Conservation (phyloP, 1,139 yeast species). For the Pichia kudriavzevii region DNA sequence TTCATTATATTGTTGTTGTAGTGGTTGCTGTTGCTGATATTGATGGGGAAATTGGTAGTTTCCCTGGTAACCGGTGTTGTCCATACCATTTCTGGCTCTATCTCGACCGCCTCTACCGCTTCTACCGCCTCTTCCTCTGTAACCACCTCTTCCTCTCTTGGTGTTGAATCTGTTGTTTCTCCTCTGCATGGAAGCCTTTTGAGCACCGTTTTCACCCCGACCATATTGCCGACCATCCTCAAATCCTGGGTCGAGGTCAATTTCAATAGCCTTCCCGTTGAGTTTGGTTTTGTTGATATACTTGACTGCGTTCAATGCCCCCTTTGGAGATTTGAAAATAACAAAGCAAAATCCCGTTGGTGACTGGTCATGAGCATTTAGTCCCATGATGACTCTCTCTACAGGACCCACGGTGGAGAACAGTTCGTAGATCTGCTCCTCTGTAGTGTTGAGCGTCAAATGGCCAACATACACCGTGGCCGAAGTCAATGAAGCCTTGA, state of each 20-base stretch:
- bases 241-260: conserved; percentile 93
- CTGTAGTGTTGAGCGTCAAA: conserved; percentile 78
- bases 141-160: conserved; percentile 18
- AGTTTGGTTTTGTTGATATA: conserved; percentile 72
- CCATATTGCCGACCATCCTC: conserved; percentile 93
- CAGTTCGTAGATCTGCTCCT: conserved; percentile 84
- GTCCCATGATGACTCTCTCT: conserved; percentile 81
- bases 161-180: conserved; percentile 11
- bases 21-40: neutral
- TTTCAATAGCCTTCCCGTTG: conserved; percentile 71
- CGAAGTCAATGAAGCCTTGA: conserved; percentile 56
- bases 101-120: conserved; percentile 28
- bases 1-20: conserved; percentile 1
- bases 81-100: conserved; percentile 14
- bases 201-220: conserved; percentile 87
- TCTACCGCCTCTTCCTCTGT: conserved; percentile 19
- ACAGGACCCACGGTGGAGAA: conserved; percentile 76
- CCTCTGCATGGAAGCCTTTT: conserved; percentile 28
- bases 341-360: conserved; percentile 97
- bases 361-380: conserved; percentile 78
- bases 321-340: conserved; percentile 57
- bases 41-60: no score
- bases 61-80: conserved; percentile 2
- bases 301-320: conserved; percentile 74
- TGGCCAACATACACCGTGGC: conserved; percentile 85